Percentiles rank a stretch among this genome's conserved stretches.
Evolutionary conservation across 1,284 basidiomycete genomes (phyloP).

Genomic region (Limonomyces culmigenus): DNA sequence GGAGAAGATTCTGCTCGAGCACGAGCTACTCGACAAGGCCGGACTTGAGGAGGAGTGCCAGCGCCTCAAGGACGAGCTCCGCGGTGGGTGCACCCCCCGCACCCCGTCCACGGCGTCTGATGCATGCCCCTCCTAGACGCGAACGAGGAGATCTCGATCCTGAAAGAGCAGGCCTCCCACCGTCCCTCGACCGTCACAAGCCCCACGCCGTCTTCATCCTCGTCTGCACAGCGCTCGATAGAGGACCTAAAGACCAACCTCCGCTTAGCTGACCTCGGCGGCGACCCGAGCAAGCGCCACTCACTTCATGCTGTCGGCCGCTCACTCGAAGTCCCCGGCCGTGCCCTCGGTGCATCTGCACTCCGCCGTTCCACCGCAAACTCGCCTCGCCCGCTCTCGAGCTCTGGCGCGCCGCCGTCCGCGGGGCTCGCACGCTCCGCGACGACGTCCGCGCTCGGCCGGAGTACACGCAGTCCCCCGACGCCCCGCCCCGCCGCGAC

Average conservation of each 20-base stretch:
- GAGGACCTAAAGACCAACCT: too few relatives aligned
- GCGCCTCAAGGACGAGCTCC: slow-evolving; percentile 80
- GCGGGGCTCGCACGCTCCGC: slow-evolving; percentile 18
- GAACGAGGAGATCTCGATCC: slow-evolving; percentile 68
- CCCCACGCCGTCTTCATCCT: not conserved
- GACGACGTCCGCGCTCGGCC: slow-evolving; percentile 36
- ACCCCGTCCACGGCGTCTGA: slow-evolving; percentile 7
- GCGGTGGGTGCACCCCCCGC: slow-evolving; percentile 43
- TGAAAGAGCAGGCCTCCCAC: slow-evolving; percentile 46
- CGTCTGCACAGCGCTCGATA: too few relatives aligned
- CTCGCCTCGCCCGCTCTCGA: not conserved
- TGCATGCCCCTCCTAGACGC: slow-evolving; percentile 37
- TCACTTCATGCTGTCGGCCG: not conserved
- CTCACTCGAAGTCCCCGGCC: not conserved
- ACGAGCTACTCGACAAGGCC: slow-evolving; percentile 88
- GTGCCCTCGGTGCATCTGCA: not conserved
- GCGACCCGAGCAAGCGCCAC: too few relatives aligned
- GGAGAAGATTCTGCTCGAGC: slow-evolving; percentile 92
- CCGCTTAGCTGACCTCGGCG: too few relatives aligned
- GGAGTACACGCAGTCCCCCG: slow-evolving; percentile 23
- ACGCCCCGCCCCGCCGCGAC: slow-evolving; percentile 23
- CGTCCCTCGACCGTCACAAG: slow-evolving; percentile 10
- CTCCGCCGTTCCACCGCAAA: not conserved
- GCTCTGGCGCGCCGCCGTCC: slow-evolving; percentile 10
- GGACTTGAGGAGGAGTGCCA: slow-evolving; percentile 86